These are phyloP conservation scores for Sordaria brevicollis DNA, from an alignment of 495 filamentous ascomycete genomes.

Conservation along the genomic window DNA sequence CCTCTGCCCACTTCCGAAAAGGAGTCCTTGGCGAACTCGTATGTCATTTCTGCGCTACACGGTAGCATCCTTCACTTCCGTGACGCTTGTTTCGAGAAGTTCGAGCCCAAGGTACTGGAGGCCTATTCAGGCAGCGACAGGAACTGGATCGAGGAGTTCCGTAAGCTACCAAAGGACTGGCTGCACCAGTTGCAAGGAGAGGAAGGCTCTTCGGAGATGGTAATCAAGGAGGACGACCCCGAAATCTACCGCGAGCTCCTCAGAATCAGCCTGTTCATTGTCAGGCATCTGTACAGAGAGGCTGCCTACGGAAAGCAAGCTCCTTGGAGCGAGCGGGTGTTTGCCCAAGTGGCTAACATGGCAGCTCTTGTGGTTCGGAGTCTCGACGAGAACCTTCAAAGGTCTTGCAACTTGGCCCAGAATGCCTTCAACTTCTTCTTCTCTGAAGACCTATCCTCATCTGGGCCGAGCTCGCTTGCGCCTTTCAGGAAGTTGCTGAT, in stretches of 20 bases:
- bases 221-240: conserved; percentile 7
- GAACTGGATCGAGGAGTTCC: conserved; percentile 17
- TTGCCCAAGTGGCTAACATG: conserved; percentile 19
- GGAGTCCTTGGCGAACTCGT: conserved; percentile 6
- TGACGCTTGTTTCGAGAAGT: conserved; percentile 16
- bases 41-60: conserved; percentile 19
- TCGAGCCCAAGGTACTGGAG: conserved; percentile 1
- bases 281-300: conserved; percentile 13
- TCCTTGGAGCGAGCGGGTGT: conserved; percentile 14
- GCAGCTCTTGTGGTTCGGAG: conserved; percentile 17
- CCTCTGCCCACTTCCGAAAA: background rate
- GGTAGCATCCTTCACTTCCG: conserved; percentile 19
- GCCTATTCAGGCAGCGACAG: conserved; percentile 1
- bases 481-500: conserved; percentile 16
- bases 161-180: conserved; percentile 11
- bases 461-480: background rate
- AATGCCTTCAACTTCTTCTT: conserved; percentile 27
- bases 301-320: conserved; percentile 2
- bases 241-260: conserved; percentile 18
- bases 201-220: background rate
- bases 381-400: conserved; percentile 16
- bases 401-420: conserved; percentile 13
- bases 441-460: background rate
- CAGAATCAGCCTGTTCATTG: conserved; percentile 12
- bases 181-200: conserved; percentile 4